A percentile compares a stretch with the other conserved stretches of the same genome.
phyloP scores from a whole-genome alignment of 352 stramenopile genomes.

The Globisporangium canariense region DNA sequence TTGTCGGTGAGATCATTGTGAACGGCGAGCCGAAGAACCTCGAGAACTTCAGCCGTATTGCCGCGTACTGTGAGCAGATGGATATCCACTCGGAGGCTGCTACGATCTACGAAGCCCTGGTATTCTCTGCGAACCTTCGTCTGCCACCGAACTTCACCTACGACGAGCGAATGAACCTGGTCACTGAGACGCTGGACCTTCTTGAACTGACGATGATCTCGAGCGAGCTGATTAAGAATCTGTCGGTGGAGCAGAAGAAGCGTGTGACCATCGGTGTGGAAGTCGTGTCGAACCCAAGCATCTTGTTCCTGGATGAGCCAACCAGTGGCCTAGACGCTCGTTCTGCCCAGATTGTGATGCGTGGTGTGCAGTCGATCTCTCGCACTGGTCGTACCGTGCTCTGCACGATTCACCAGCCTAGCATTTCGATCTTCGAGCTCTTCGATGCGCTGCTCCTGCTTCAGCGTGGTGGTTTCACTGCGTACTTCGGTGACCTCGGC shows the following conservation, averaged over 20 bases:
- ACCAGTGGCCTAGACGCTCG: slow-evolving; percentile 87
- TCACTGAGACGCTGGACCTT: slow-evolving; percentile 66
- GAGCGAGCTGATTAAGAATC: slow-evolving; percentile 37
- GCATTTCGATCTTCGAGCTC: slow-evolving; percentile 89
- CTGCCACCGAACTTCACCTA: slow-evolving; percentile 89
- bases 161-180: slow-evolving; percentile 71
- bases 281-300: slow-evolving; percentile 89
- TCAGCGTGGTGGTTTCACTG: slow-evolving; percentile 47
- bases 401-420: slow-evolving; percentile 54
- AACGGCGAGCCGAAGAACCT: slow-evolving; percentile 67
- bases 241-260: slow-evolving; percentile 92
- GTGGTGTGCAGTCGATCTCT: slow-evolving; percentile 77
- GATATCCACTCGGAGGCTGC: slow-evolving; percentile 85
- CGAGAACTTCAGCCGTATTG: slow-evolving; percentile 24
- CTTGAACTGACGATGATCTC: slow-evolving; percentile 46
- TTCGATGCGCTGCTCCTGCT: slow-evolving; percentile 92
- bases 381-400: slow-evolving; percentile 85
- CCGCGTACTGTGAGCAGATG: slow-evolving; percentile 74
- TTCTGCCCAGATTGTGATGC: slow-evolving; percentile 87
- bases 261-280: slow-evolving; percentile 93
- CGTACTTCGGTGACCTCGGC: slow-evolving; percentile 89
- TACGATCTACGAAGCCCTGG: slow-evolving; percentile 78
- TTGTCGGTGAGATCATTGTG: slow-evolving; percentile 75
- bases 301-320: slow-evolving; percentile 94
- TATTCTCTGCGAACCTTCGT: slow-evolving; percentile 34